A percentile compares a stretch with the other conserved stretches of the same genome.
Conservation (phyloP, 2,329 filamentous ascomycete species). For the Fulvia fulva region DNA sequence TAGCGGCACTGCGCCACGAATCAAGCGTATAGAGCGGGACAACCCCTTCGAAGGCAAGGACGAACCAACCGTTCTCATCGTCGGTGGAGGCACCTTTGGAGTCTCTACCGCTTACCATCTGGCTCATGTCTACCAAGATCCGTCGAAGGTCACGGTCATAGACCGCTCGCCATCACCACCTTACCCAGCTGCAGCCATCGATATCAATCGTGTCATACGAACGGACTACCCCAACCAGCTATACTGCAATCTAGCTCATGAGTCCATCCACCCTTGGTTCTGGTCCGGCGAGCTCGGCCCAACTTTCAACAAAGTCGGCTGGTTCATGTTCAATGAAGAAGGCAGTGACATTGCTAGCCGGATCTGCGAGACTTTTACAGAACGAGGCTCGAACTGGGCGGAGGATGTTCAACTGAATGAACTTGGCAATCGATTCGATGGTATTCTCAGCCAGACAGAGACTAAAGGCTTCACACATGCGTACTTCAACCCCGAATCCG, state of each 20-base stretch:
- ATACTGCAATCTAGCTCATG: slow-evolving; percentile 34
- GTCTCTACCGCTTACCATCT: slow-evolving; percentile 25
- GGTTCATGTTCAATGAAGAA: slow-evolving; percentile 51
- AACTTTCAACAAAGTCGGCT: slow-evolving; percentile 58
- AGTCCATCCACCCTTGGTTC: slow-evolving; percentile 39
- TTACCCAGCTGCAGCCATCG: slow-evolving; percentile 38
- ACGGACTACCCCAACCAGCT: slow-evolving; percentile 29
- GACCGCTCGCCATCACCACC: slow-evolving; percentile 53
- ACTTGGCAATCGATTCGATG: slow-evolving; percentile 37
- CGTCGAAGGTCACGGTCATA: slow-evolving; percentile 53
- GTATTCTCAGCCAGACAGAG: slow-evolving; percentile 37
- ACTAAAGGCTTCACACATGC: slow-evolving; percentile 38
- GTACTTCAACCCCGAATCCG: slow-evolving; percentile 50
- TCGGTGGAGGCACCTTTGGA: slow-evolving; percentile 26
- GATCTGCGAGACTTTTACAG: slow-evolving; percentile 51
- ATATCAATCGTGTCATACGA: slow-evolving; percentile 33
- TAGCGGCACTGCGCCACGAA: slow-evolving; percentile 8
- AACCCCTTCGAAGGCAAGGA: slow-evolving; percentile 13
- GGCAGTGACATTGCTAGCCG: slow-evolving; percentile 37
- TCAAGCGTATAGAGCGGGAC: slow-evolving; percentile 15
- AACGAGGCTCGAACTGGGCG: slow-evolving; percentile 39
- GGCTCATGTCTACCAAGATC: slow-evolving; percentile 45
- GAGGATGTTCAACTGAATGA: slow-evolving; percentile 44
- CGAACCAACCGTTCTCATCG: slow-evolving; percentile 22
- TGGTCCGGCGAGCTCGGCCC: slow-evolving; percentile 27